These are phyloP conservation scores for Exidia glandulosa DNA, from an alignment of 768 basidiomycete genomes.

Conservation along the genomic window DNA sequence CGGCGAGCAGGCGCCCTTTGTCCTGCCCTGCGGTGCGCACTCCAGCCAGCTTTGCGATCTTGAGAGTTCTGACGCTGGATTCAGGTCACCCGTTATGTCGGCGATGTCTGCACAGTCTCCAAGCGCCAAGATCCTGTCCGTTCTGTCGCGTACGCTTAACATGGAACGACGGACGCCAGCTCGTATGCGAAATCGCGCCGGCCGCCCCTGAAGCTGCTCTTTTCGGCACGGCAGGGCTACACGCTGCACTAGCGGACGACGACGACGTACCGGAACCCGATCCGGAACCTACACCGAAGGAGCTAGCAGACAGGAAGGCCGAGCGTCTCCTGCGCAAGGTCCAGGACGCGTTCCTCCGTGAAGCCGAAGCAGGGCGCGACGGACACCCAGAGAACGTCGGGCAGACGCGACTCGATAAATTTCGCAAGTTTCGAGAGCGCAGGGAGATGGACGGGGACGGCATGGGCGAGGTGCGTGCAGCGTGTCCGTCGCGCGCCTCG, in stretches of 20 bases:
- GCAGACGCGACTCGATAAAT: background rate
- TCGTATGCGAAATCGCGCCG: background rate
- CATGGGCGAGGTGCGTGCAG: background rate
- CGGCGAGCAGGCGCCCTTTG: background rate
- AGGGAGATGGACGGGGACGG: background rate
- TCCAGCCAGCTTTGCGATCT: background rate
- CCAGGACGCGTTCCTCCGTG: background rate
- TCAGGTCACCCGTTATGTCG: background rate
- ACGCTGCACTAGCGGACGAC: background rate
- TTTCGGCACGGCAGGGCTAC: background rate
- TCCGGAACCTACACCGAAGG: background rate
- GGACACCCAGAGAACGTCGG: background rate
- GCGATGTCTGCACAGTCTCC: background rate
- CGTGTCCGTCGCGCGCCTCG: background rate
- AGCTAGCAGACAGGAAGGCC: background rate
- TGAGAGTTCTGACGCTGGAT: background rate
- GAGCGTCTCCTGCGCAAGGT: background rate
- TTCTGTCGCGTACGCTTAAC: background rate
- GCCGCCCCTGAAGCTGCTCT: background rate
- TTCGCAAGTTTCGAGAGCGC: background rate
- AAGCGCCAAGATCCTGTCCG: background rate
- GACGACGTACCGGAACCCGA: background rate
- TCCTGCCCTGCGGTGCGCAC: background rate
- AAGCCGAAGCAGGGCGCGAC: background rate
- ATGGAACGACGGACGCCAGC: background rate